These are phyloP conservation scores for Tylopilus rubrobrunneus DNA, from an alignment of 768 basidiomycete species.

Conservation along the genomic window DNA sequence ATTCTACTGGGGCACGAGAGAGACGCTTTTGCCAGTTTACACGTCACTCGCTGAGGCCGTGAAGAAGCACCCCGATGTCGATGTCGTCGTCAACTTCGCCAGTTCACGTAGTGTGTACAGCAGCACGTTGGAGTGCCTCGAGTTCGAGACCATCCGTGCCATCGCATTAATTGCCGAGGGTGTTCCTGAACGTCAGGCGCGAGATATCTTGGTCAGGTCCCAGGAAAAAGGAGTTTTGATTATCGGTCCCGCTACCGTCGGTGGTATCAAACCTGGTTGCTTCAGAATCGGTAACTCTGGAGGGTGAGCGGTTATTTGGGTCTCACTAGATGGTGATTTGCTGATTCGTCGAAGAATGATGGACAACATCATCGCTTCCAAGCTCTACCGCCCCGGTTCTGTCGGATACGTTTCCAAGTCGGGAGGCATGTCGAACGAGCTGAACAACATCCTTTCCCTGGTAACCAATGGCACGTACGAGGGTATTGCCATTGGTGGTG, in stretches of 20 bases:
- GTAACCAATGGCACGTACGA: slow-evolving; percentile 98
- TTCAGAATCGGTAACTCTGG: slow-evolving; percentile 99
- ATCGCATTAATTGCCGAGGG: slow-evolving; percentile 98
- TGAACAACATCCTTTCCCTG: slow-evolving; percentile 98
- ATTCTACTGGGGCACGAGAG: slow-evolving; percentile 99
- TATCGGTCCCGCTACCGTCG: slow-evolving; percentile 96
- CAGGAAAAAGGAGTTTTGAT: slow-evolving; percentile 84
- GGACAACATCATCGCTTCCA: slow-evolving; percentile 99
- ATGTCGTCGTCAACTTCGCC: slow-evolving; percentile 98
- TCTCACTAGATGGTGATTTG: not conserved
- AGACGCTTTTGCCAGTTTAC: slow-evolving; percentile 97
- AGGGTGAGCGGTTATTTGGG: slow-evolving; percentile 52
- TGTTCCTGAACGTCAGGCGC: slow-evolving; percentile 96
- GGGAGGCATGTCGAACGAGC: slow-evolving; percentile 99
- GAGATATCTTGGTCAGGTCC: slow-evolving; percentile 91
- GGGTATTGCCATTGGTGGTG: slow-evolving; percentile 99
- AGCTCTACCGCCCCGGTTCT: slow-evolving; percentile 95
- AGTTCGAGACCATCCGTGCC: slow-evolving; percentile 38
- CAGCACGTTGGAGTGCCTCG: slow-evolving; percentile 88
- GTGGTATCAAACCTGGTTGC: slow-evolving; percentile 99
- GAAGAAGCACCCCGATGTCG: slow-evolving; percentile 93
- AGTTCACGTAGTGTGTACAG: slow-evolving; percentile 91
- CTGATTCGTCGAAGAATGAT: slow-evolving; percentile 68
- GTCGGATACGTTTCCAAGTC: slow-evolving; percentile 99
- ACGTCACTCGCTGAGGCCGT: slow-evolving; percentile 87